phyloP scores from a whole-genome alignment of 2,329 filamentous ascomycete genomes.

The Escovopsis sp. region DNA sequence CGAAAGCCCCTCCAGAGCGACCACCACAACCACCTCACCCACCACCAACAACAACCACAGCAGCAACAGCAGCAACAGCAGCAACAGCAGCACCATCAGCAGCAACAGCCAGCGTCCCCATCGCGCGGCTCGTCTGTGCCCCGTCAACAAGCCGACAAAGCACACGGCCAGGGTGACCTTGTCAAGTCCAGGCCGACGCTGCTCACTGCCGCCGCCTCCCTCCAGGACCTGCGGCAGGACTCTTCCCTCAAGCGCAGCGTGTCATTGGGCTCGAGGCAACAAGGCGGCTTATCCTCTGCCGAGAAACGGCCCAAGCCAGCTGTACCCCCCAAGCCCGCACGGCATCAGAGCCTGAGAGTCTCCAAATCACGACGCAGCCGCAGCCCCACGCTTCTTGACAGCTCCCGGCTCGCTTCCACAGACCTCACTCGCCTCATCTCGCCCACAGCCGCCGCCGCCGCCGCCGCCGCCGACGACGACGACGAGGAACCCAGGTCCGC shows the following conservation, averaged over 20 bases:
- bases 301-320: neutral
- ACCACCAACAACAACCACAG: too few relatives aligned
- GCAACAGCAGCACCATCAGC: too few relatives aligned
- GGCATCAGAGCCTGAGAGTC: conserved; percentile 4
- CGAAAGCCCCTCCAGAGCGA: neutral
- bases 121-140: neutral
- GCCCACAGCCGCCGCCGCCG: neutral
- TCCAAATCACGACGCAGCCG: neutral
- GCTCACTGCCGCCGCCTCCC: neutral
- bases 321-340: neutral
- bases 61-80: too few relatives aligned
- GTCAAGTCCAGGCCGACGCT: neutral
- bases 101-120: neutral
- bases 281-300: neutral
- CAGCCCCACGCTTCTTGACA: conserved; percentile 1
- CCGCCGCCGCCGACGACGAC: neutral
- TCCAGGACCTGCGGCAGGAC: conserved; percentile 2
- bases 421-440: neutral
- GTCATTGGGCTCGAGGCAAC: conserved; percentile 9
- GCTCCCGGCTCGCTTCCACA: neutral
- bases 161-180: neutral
- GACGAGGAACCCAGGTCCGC: too few relatives aligned
- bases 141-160: neutral
- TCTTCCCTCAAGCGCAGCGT: conserved; percentile 5
- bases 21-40: too few relatives aligned